phyloP scores from a whole-genome alignment of 2,329 filamentous ascomycete genomes.

The Microthyrium microscopicum region DNA sequence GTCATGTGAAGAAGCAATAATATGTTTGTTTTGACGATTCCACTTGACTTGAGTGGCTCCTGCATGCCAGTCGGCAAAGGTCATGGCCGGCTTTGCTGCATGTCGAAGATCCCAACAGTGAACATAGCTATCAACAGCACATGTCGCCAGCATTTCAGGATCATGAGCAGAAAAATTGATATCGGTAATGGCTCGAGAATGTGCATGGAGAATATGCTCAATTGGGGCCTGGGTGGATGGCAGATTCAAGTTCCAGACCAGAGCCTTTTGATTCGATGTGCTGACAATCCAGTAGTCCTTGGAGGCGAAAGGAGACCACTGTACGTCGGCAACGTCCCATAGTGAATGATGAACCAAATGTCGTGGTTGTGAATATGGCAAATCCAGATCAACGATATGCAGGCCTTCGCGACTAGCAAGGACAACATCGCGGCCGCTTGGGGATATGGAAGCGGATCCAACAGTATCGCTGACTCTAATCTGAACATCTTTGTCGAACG shows the following conservation, averaged over 20 bases:
- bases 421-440: constrained; percentile 77
- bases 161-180: constrained; percentile 93
- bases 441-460: constrained; percentile 83
- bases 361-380: constrained; percentile 70
- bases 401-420: constrained; percentile 73
- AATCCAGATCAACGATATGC: constrained; percentile 83
- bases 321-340: constrained; percentile 92
- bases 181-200: constrained; percentile 79
- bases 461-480: constrained; percentile 68
- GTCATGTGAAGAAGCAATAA: constrained; percentile 83
- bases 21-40: constrained; percentile 72
- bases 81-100: constrained; percentile 55
- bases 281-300: constrained; percentile 89
- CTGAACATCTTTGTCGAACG: constrained; percentile 69
- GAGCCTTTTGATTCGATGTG: constrained; percentile 82
- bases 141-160: constrained; percentile 76
- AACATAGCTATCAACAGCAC: constrained; percentile 82
- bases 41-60: constrained; percentile 93
- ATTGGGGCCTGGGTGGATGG: constrained; percentile 58
- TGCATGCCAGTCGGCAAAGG: constrained; percentile 84
- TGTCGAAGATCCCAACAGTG: constrained; percentile 80
- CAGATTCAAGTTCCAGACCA: constrained; percentile 83
- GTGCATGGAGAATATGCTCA: constrained; percentile 74
- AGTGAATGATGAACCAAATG: constrained; percentile 72
- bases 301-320: constrained; percentile 86